Evolutionary conservation across 2,329 filamentous ascomycete genomes (phyloP).

Genomic region (Aureobasidium uvarum): DNA sequence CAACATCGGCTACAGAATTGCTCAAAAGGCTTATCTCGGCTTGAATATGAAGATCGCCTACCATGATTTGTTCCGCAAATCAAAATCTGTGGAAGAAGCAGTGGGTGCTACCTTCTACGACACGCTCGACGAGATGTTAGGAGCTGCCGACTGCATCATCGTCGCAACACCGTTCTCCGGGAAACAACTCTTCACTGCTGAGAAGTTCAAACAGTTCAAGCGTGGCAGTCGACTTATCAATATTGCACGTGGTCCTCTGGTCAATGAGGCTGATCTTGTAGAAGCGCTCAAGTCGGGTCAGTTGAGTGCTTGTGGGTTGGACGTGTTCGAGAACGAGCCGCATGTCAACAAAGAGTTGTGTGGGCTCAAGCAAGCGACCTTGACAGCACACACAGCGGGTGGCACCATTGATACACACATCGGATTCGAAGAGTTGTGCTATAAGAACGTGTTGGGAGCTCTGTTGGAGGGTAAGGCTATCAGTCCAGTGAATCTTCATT

Average conservation of each 20-base stretch:
- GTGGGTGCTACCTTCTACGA: conserved; percentile 56
- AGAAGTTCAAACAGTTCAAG: conserved; percentile 54
- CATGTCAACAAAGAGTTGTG: conserved; percentile 49
- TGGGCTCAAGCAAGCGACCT: conserved; percentile 43
- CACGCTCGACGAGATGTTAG: conserved; percentile 54
- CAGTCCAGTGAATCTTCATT: conserved; percentile 17
- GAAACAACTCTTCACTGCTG: conserved; percentile 50
- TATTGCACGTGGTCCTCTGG: conserved; percentile 62
- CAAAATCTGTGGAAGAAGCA: conserved; percentile 45
- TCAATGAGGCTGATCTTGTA: conserved; percentile 64
- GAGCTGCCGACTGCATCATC: conserved; percentile 58
- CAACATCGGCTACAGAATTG: conserved; percentile 54
- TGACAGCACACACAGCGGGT: conserved; percentile 44
- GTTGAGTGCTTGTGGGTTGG: conserved; percentile 57
- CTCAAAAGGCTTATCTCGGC: conserved; percentile 55
- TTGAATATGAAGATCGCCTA: conserved; percentile 69
- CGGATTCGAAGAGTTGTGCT: conserved; percentile 44
- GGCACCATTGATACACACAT: conserved; percentile 43
- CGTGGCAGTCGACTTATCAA: conserved; percentile 62
- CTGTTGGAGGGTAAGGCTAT: conserved; percentile 13
- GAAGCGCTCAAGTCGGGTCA: conserved; percentile 56
- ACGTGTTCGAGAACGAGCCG: conserved; percentile 60
- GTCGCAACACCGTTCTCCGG: conserved; percentile 59
- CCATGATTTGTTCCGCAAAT: conserved; percentile 57
- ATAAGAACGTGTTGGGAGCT: conserved; percentile 39